Evolutionary conservation across 2,329 filamentous ascomycete species (phyloP).

Genomic region (Rhinocladiella similis): DNA sequence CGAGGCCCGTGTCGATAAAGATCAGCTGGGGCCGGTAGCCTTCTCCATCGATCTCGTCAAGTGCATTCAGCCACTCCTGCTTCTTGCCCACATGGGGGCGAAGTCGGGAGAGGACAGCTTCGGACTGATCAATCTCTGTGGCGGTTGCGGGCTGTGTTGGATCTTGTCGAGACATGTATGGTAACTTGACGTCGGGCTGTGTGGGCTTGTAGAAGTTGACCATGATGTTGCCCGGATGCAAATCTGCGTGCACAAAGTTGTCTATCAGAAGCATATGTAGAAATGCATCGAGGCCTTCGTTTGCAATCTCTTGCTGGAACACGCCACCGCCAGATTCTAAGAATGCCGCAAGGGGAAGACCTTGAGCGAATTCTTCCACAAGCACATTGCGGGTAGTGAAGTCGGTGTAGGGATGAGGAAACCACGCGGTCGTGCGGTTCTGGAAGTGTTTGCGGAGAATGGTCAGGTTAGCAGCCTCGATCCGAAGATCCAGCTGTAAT

Average conservation of each 20-base stretch:
- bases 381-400: constrained; percentile 91
- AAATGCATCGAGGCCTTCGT: constrained; percentile 94
- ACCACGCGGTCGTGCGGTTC: constrained; percentile 88
- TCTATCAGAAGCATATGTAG: constrained; percentile 94
- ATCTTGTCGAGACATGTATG: constrained; percentile 40
- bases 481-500: constrained; percentile 90
- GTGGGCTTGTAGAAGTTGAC: constrained; percentile 92
- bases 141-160: constrained; percentile 45
- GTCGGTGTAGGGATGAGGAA: constrained; percentile 88
- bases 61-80: constrained; percentile 70
- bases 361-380: constrained; percentile 93
- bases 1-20: constrained; percentile 94
- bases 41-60: constrained; percentile 76
- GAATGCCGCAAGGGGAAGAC: constrained; percentile 87
- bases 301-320: constrained; percentile 90
- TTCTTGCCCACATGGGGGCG: constrained; percentile 70
- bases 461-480: constrained; percentile 85
- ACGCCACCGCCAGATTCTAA: constrained; percentile 88
- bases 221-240: constrained; percentile 99
- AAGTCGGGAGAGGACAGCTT: constrained; percentile 78
- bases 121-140: constrained; percentile 73
- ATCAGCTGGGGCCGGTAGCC: constrained; percentile 92
- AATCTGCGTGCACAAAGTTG: constrained; percentile 94
- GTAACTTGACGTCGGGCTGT: constrained; percentile 64
- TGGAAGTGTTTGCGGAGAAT: constrained; percentile 90